phyloP scores from a whole-genome alignment of 345 rosid species.

The Zanthoxylum bungeanum region DNA sequence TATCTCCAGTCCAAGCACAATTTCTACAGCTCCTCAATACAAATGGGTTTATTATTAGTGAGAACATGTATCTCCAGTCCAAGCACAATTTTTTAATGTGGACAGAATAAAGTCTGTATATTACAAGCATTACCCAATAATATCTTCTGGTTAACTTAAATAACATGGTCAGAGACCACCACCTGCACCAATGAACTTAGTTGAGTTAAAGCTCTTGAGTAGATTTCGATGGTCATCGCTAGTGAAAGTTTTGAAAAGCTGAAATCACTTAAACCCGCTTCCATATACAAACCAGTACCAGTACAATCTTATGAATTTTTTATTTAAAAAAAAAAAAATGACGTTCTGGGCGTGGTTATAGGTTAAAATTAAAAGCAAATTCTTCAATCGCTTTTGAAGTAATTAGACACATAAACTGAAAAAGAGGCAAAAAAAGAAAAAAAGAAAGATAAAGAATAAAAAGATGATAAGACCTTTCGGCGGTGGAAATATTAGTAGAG shows the following conservation, averaged over 20 bases:
- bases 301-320: neutral
- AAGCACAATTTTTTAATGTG: neutral
- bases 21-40: neutral
- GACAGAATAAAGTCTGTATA: neutral
- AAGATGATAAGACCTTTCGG: constrained; percentile 54
- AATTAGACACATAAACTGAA: too few relatives aligned
- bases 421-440: neutral
- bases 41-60: neutral
- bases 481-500: constrained; percentile 66
- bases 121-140: neutral
- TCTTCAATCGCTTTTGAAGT: neutral
- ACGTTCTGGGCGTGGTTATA: neutral
- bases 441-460: neutral
- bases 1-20: neutral
- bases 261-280: neutral
- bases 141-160: neutral
- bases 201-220: neutral
- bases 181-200: neutral
- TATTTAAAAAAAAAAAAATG: neutral
- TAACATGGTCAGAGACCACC: neutral
- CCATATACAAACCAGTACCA: too few relatives aligned
- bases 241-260: neutral
- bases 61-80: too few relatives aligned
- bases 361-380: neutral
- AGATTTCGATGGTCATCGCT: neutral